Base-by-base conservation (phyloP, 2,329 filamentous ascomycete species). In the Verticillium dahliae region DNA sequence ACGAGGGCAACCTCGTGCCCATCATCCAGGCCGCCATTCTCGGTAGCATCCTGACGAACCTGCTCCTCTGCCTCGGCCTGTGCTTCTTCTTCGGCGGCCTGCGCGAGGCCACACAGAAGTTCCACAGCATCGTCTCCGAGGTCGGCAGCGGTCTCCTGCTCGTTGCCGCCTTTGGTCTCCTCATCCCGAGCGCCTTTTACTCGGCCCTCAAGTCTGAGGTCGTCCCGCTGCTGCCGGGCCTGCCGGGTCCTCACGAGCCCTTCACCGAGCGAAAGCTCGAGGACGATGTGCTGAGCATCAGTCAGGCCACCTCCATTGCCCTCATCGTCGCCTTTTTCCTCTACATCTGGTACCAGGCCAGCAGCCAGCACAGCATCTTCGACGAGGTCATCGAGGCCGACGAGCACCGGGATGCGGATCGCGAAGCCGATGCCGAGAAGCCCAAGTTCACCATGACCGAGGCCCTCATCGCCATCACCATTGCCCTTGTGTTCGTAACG, bases 11-110 rank as follows among this genome's bases (percentile, higher is more conserved):
- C 54, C 64, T 71, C 71, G 82, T 87, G 54, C 78, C 80, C 1
- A 86, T 90, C 66, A 89, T 90, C 58, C 83, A 88, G 69, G 86
- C 86, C 60, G 87, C 88, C 4, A 89, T 90, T 58, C 76, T 90
- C 0, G 87, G 88, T 13, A 89, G 86, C 2, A 88, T 90, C 55
- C 69, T 90, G 58, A 87, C 88, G 13, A 90, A 90, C 56, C 72
- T 90, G 35, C 73, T 90, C 10, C 80, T 90, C 1, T 90, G 88
- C 65, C 74, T 90, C 34, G 88, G 88, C 0, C 71, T 84, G 35
- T 90, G 88, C 70, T 90, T 90, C 73, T 82, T 89, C 60, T 79
- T 84, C 14, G 88, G 88, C 33, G 88, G 88, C 5, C 68, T 90
- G 14, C 78, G 78, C 57, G 80, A 83, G 50, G 76, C 85, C 11